Percentiles rank a stretch among this genome's conserved stretches.
phyloP scores from a whole-genome alignment of 2,329 filamentous ascomycete genomes.

The Exutisphaerella laricina region DNA sequence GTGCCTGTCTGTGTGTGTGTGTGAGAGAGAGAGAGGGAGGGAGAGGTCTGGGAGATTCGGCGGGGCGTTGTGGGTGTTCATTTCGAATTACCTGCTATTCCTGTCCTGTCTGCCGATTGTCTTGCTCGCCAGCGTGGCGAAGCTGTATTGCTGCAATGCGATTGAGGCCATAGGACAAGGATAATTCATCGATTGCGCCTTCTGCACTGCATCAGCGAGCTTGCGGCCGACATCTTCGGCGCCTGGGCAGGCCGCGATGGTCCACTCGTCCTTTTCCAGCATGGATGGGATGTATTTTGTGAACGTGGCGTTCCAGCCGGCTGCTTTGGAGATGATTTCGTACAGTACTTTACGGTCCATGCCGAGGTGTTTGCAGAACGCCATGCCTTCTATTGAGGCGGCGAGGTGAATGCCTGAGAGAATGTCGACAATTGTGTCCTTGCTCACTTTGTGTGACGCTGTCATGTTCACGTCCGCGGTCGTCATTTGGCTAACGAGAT shows the following conservation, averaged over 20 bases:
- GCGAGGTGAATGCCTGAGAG: slow-evolving; percentile 47
- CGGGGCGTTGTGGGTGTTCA: not conserved
- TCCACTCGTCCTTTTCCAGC: slow-evolving; percentile 33
- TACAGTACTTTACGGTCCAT: slow-evolving; percentile 44
- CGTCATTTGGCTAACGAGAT: slow-evolving; percentile 31
- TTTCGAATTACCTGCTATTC: slow-evolving; percentile 8
- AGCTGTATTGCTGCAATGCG: slow-evolving; percentile 33
- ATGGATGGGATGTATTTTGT: slow-evolving; percentile 34
- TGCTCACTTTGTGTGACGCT: slow-evolving; percentile 29
- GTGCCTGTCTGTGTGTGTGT: not conserved
- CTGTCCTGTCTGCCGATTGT: slow-evolving; percentile 19
- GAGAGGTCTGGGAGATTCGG: no score
- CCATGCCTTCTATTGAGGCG: slow-evolving; percentile 45
- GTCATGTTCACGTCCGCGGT: slow-evolving; percentile 36
- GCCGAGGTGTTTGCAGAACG: slow-evolving; percentile 43
- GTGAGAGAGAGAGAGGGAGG: no score
- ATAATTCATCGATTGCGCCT: slow-evolving; percentile 30
- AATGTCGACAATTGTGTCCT: slow-evolving; percentile 37
- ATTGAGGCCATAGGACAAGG: slow-evolving; percentile 34
- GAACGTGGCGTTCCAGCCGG: slow-evolving; percentile 44
- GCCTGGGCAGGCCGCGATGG: slow-evolving; percentile 33
- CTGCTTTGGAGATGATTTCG: slow-evolving; percentile 44
- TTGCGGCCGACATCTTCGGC: slow-evolving; percentile 36
- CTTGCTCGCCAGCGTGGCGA: slow-evolving; percentile 26
- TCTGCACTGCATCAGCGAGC: slow-evolving; percentile 40